Percentiles rank a stretch among this genome's conserved stretches.
Evolutionary conservation across 345 rosid species (phyloP).

Genomic region (Bruguiera sexangula): DNA sequence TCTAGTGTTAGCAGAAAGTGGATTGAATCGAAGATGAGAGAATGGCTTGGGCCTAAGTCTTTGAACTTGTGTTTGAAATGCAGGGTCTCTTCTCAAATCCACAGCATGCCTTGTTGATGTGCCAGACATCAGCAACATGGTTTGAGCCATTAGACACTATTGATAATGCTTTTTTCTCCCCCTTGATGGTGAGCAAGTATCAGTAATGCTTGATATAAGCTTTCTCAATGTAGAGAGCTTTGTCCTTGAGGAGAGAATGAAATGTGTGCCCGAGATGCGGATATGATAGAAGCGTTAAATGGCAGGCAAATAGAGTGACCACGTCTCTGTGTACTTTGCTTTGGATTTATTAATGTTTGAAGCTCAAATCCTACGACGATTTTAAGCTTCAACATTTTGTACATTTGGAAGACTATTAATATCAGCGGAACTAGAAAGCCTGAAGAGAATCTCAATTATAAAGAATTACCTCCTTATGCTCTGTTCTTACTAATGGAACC

Average conservation of each 20-base stretch:
- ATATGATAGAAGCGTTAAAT: constrained; percentile 38
- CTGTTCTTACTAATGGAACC: no score
- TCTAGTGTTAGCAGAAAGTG: constrained; percentile 22
- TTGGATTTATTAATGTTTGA: background rate
- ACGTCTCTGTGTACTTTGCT: constrained; percentile 12
- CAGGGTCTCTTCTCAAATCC: constrained; percentile 42
- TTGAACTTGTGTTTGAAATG: constrained; percentile 50
- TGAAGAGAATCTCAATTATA: no score
- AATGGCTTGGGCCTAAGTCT: constrained; percentile 41
- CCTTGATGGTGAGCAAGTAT: background rate
- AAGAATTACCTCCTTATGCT: no score
- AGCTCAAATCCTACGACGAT: no score
- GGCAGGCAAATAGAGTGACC: constrained; percentile 41
- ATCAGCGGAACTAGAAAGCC: no score
- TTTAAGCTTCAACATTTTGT: no score
- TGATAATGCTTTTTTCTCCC: background rate
- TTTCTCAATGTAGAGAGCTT: background rate
- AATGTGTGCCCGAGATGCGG: constrained; percentile 28
- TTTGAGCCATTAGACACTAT: constrained; percentile 58
- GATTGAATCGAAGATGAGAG: constrained; percentile 33
- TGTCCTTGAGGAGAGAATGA: background rate
- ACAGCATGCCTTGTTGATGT: constrained; percentile 46
- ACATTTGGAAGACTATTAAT: no score
- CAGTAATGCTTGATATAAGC: background rate
- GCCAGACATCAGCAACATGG: constrained; percentile 74